Base-by-base conservation (phyloP, 1,284 basidiomycete genomes). In the Moniliophthora roreri region DNA sequence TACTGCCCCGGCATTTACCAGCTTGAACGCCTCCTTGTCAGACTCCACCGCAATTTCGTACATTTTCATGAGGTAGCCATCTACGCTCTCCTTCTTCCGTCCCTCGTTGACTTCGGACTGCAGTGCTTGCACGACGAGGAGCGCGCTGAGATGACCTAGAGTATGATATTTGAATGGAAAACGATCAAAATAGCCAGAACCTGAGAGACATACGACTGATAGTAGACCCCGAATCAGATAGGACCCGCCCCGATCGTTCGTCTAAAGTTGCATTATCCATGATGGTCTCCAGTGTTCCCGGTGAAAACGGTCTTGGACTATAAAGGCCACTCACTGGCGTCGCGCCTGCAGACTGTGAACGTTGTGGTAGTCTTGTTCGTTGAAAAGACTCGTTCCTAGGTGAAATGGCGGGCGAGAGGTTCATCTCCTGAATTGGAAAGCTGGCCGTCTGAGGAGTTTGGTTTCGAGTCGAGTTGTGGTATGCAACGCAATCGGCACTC, bases 1-100 rank as follows among this genome's bases (percentile, higher is more conserved):
- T 21, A 62, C 57, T 16, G 53, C 55, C n/a, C 62, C 62, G 4
- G 65, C 65, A 6, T 62, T 65, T 13, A 65, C 58, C 32, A 66
- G 50, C 48, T 58, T 63, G 36, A 63, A 55, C 8, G 60, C 60
- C 15, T 64, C 62, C 40, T 62, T 62, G 23, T 60, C 56, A 1
- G 63, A 65, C 26, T 56, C 50, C 26, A 54, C 50, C 9, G 53
- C 57, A 11, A 59, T 35, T 32, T 45, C 32, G 16, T 63, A 60
- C 3, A 66, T 61, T 51, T 59, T 65, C n/a, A 45, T 39, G 41
- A 67, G 39, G 40, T 60, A 61, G 0, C 41, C 52, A 52, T 67
- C 62, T 35, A 66, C 63, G 10, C 59, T 57, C 1, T 59, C 58
- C 20, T 42, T 52, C 20, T 60, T 62, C 38, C 62, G 46, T 20